Conservation (phyloP, 2,329 filamentous ascomycete genomes). For the Diaporthe australafricana region DNA sequence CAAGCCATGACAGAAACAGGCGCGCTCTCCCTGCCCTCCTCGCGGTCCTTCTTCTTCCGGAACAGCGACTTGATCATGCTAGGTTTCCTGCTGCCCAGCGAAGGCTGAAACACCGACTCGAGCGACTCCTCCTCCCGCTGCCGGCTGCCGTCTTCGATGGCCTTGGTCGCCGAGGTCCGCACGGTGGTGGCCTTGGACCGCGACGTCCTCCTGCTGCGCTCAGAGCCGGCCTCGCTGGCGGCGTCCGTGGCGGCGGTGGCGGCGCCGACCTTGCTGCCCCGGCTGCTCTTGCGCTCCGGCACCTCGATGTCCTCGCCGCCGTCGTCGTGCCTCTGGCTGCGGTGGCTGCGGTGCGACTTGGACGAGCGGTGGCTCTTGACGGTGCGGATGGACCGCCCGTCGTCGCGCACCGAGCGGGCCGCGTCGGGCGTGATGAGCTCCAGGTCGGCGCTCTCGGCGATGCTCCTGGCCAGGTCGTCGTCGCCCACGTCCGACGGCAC, state of each 20-base stretch:
- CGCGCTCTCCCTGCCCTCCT: constrained; percentile 44
- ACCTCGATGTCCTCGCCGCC: constrained; percentile 35
- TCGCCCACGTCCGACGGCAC: constrained; percentile 58
- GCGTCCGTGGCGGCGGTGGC: constrained; percentile 30
- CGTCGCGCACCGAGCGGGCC: constrained; percentile 55
- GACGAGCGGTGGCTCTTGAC: constrained; percentile 49
- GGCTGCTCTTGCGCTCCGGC: constrained; percentile 47
- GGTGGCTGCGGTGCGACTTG: constrained; percentile 41
- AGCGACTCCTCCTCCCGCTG: constrained; percentile 47
- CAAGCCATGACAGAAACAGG: constrained; percentile 35
- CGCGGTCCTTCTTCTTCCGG: constrained; percentile 65
- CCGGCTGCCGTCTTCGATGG: constrained; percentile 49
- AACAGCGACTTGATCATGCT: constrained; percentile 71
- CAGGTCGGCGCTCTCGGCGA: constrained; percentile 51
- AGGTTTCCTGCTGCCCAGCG: constrained; percentile 53
- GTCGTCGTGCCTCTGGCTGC: constrained; percentile 32
- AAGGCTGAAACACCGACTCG: constrained; percentile 54
- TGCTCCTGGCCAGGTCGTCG: constrained; percentile 44
- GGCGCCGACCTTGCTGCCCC: constrained; percentile 36
- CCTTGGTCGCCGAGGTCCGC: constrained; percentile 44
- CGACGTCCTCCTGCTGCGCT: constrained; percentile 44
- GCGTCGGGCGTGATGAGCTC: constrained; percentile 70
- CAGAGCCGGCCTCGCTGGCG: constrained; percentile 46
- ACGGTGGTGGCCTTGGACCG: constrained; percentile 47
- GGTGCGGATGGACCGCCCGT: constrained; percentile 49